These are phyloP conservation scores for Erythrobasidium yunnanense DNA, from an alignment of 768 basidiomycete genomes.

Conservation along the genomic window DNA sequence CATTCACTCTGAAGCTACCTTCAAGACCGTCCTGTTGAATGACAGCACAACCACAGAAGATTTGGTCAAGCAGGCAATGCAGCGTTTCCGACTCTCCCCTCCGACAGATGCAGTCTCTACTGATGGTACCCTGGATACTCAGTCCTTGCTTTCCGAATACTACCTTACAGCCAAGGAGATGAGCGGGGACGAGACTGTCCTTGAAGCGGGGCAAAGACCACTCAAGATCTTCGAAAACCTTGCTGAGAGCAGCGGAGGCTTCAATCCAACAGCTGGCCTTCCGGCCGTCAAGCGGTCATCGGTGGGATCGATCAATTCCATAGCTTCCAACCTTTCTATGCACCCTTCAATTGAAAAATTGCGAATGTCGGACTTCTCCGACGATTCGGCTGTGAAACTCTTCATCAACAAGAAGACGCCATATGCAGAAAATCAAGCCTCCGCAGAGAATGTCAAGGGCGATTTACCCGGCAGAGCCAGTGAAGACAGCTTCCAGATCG, in stretches of 20 bases:
- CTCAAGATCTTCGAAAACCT: conserved; percentile 80
- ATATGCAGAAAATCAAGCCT: background rate
- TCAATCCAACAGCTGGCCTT: conserved; percentile 39
- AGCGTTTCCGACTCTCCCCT: conserved; percentile 64
- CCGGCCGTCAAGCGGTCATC: conserved; percentile 86
- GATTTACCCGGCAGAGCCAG: background rate
- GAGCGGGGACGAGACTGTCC: conserved; percentile 64
- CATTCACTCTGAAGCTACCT: conserved; percentile 85
- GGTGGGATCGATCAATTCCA: conserved; percentile 85
- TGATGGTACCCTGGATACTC: background rate
- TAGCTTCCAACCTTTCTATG: conserved; percentile 72
- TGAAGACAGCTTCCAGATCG: conserved; percentile 4
- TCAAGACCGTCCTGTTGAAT: conserved; percentile 93
- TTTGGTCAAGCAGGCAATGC: conserved; percentile 80
- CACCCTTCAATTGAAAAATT: conserved; percentile 90
- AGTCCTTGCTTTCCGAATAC: conserved; percentile 51
- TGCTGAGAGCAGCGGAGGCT: conserved; percentile 53
- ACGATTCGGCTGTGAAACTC: conserved; percentile 93
- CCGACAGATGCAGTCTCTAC: background rate
- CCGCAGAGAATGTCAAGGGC: background rate
- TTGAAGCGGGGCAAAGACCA: conserved; percentile 59
- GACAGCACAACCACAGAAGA: conserved; percentile 70
- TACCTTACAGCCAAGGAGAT: conserved; percentile 88
- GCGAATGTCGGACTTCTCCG: conserved; percentile 93
- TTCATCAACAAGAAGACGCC: conserved; percentile 55